Conservation (phyloP, 441 rosid genomes). For the Sinapis alba region DNA sequence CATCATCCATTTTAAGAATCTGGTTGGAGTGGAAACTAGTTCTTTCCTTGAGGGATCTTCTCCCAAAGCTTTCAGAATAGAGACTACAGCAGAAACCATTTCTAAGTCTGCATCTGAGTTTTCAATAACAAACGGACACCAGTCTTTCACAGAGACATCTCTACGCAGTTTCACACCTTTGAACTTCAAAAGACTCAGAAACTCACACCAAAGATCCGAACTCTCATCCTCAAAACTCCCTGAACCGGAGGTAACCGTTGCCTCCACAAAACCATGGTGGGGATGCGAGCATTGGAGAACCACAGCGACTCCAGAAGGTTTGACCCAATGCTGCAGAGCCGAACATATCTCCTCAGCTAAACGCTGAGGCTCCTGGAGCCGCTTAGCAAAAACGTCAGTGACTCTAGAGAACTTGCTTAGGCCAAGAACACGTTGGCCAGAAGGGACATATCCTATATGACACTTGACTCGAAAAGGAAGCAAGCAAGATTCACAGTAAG, state of each 20-base stretch:
- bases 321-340: conserved; percentile 15
- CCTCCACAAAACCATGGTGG: conserved; percentile 3
- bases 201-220: conserved; percentile 15
- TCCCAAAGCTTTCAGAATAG: conserved; percentile 63
- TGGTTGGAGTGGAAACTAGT: conserved; percentile 63
- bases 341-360: conserved; percentile 16
- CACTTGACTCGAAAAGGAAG: conserved; percentile 22
- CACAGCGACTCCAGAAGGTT: conserved; percentile 24
- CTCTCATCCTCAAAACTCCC: conserved; percentile 11
- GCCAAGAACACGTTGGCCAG: conserved; percentile 3
- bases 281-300: conserved; percentile 22
- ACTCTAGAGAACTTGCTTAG: conserved; percentile 27
- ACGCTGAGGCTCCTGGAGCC: conserved; percentile 26
- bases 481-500: conserved; percentile 21
- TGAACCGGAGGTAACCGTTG: conserved; percentile 5
- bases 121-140: conserved; percentile 9
- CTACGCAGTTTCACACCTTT: conserved; percentile 3
- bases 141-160: not conserved
- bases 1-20: conserved; percentile 64
- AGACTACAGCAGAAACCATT: conserved; percentile 56
- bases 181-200: conserved; percentile 9
- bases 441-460: conserved; percentile 16
- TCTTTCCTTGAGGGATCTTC: conserved; percentile 80
- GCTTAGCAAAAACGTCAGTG: conserved; percentile 9
- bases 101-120: not conserved